phyloP scores from a whole-genome alignment of 2,329 filamentous ascomycete species.

The Cladosporium cucumerinum region DNA sequence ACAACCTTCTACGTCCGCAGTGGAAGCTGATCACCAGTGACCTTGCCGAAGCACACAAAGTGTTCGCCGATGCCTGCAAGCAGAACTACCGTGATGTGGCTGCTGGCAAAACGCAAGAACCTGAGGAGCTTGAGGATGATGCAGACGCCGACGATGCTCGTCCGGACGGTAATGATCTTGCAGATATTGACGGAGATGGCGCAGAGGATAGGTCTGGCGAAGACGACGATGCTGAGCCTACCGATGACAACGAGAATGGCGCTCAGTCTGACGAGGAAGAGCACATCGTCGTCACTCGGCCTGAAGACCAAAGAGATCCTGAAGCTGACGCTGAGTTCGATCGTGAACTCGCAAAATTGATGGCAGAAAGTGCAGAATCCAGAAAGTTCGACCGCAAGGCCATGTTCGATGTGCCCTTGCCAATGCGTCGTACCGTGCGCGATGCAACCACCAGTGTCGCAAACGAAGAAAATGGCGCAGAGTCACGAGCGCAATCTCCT shows the following conservation, averaged over 20 bases:
- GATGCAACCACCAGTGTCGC: constrained; percentile 47
- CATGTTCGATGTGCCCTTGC: constrained; percentile 94
- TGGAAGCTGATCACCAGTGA: constrained; percentile 78
- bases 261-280: constrained; percentile 72
- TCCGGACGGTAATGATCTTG: constrained; percentile 60
- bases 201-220: constrained; percentile 51
- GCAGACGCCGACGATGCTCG: constrained; percentile 62
- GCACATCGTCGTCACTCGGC: constrained; percentile 83
- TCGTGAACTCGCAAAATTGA: constrained; percentile 95
- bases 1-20: constrained; percentile 77
- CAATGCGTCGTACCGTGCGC: constrained; percentile 68
- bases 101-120: constrained; percentile 64
- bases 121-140: constrained; percentile 58
- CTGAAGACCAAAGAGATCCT: constrained; percentile 85
- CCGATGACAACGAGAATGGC: constrained; percentile 52
- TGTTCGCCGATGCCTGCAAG: constrained; percentile 82
- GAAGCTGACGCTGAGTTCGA: constrained; percentile 97
- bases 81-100: constrained; percentile 83
- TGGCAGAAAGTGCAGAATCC: constrained; percentile 94
- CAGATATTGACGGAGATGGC: constrained; percentile 56
- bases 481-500: constrained; percentile 38
- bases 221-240: constrained; percentile 50
- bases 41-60: constrained; percentile 75
- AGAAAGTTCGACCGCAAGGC: constrained; percentile 94
- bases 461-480: constrained; percentile 40